phyloP scores from a whole-genome alignment of 768 basidiomycete species.

The Suillus spraguei region DNA sequence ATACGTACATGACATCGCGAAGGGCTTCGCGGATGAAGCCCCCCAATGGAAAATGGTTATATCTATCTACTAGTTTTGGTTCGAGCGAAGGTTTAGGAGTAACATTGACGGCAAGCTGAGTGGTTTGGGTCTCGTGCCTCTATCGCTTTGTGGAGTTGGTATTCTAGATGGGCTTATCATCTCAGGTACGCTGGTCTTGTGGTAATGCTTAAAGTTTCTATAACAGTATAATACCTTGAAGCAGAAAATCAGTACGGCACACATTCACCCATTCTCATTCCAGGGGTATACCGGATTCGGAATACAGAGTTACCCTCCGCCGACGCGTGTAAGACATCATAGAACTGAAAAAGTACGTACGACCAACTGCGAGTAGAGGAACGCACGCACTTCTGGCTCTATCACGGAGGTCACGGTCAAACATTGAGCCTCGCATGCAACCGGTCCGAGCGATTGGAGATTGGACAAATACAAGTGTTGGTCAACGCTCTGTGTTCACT shows the following conservation, averaged over 20 bases:
- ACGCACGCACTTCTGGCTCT: background rate
- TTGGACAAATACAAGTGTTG: background rate
- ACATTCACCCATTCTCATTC: background rate
- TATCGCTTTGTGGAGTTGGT: background rate
- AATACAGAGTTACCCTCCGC: conserved; percentile 3
- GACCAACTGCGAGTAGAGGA: background rate
- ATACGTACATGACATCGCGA: conserved; percentile 39
- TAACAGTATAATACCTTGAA: background rate
- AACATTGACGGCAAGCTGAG: too few relatives aligned
- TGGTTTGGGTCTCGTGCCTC: background rate
- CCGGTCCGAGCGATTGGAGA: conserved; percentile 4
- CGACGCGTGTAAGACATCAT: background rate
- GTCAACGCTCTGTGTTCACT: background rate
- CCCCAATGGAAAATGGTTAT: conserved; percentile 34
- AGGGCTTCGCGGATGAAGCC: conserved; percentile 54
- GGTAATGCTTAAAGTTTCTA: background rate
- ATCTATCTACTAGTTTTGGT: background rate
- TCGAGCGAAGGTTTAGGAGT: background rate
- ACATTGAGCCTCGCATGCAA: background rate
- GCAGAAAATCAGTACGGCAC: background rate
- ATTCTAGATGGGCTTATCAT: background rate
- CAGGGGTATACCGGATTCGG: background rate
- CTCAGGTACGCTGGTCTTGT: background rate
- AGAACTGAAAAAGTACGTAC: background rate
- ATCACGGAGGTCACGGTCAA: conserved; percentile 1